A percentile compares a stretch with the other conserved stretches of the same genome.
These are phyloP conservation scores for Skeletonema grethae DNA, from an alignment of 108 stramenopile genomes.

Conservation along the genomic window DNA sequence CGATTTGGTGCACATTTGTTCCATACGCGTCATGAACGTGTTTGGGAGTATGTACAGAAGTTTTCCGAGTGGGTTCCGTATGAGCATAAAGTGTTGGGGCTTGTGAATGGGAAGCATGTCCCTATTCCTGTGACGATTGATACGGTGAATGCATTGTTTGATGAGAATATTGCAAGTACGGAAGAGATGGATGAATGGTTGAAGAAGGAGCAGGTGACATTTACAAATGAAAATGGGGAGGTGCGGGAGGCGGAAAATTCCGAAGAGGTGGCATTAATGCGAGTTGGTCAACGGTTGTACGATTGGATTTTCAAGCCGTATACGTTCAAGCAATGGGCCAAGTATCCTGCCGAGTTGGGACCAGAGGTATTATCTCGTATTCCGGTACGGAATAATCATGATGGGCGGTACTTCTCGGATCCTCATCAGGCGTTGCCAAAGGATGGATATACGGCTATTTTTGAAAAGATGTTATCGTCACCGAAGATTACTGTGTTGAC, in stretches of 20 bases:
- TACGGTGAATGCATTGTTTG: slow-evolving; percentile 83
- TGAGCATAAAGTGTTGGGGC: slow-evolving; percentile 73
- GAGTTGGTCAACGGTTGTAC: slow-evolving; percentile 73
- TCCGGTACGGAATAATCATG: slow-evolving; percentile 68
- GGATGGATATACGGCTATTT: slow-evolving; percentile 72
- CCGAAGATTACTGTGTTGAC: slow-evolving; percentile 62
- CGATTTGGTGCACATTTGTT: slow-evolving; percentile 77
- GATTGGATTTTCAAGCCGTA: slow-evolving; percentile 76
- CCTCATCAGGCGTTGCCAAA: slow-evolving; percentile 74
- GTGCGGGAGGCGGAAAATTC: slow-evolving; percentile 49
- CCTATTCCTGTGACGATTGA: slow-evolving; percentile 87
- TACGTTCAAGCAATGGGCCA: slow-evolving; percentile 85
- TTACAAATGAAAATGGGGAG: slow-evolving; percentile 28
- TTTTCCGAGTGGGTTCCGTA: slow-evolving; percentile 74
- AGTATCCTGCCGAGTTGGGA: slow-evolving; percentile 67
- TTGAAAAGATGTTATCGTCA: slow-evolving; percentile 66
- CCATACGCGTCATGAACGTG: slow-evolving; percentile 68
- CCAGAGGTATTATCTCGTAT: slow-evolving; percentile 78
- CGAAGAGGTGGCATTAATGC: slow-evolving; percentile 75
- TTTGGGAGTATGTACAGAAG: slow-evolving; percentile 73
- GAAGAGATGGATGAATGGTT: slow-evolving; percentile 82
- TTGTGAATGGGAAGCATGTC: slow-evolving; percentile 64
- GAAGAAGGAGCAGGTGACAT: slow-evolving; percentile 54
- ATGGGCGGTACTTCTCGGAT: slow-evolving; percentile 80
- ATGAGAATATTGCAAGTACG: slow-evolving; percentile 50